Evolutionary conservation across 805 yeast genomes (phyloP).

Genomic region (Candida awuae): DNA sequence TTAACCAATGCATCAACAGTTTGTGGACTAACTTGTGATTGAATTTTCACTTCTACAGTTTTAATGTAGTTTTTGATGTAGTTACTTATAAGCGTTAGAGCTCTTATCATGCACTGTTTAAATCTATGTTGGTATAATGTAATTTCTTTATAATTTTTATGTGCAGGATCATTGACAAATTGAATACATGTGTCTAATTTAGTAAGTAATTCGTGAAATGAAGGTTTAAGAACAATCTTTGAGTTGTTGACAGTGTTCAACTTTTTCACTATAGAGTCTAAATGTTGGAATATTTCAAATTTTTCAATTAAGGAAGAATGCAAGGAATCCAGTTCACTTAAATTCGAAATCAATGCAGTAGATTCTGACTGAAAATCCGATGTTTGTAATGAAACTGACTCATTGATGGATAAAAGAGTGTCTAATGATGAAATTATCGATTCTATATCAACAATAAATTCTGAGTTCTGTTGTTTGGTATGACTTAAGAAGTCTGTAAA

Average conservation of each 20-base stretch:
- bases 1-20: constrained; percentile 54
- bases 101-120: constrained; percentile 76
- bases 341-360: constrained; percentile 39
- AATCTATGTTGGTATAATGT: constrained; percentile 64
- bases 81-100: constrained; percentile 65
- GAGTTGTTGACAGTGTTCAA: constrained; percentile 60
- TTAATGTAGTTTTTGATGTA: constrained; percentile 45
- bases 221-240: constrained; percentile 53
- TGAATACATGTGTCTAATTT: constrained; percentile 60
- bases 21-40: constrained; percentile 14
- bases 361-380: constrained; percentile 54
- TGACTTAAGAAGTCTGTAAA: constrained; percentile 31
- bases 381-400: constrained; percentile 55
- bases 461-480: constrained; percentile 21
- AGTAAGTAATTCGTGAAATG: constrained; percentile 44
- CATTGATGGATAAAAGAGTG: constrained; percentile 43
- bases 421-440: constrained; percentile 38
- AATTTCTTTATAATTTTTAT: constrained; percentile 51
- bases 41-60: constrained; percentile 23
- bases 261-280: constrained; percentile 61
- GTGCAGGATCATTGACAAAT: constrained; percentile 47
- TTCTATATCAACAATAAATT: constrained; percentile 40
- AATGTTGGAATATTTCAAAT: constrained; percentile 55
- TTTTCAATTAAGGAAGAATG: constrained; percentile 39
- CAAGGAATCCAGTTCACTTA: constrained; percentile 34